These are phyloP conservation scores for Mimosa bimucronata DNA, from an alignment of 306 rosid genomes.

Conservation along the genomic window DNA sequence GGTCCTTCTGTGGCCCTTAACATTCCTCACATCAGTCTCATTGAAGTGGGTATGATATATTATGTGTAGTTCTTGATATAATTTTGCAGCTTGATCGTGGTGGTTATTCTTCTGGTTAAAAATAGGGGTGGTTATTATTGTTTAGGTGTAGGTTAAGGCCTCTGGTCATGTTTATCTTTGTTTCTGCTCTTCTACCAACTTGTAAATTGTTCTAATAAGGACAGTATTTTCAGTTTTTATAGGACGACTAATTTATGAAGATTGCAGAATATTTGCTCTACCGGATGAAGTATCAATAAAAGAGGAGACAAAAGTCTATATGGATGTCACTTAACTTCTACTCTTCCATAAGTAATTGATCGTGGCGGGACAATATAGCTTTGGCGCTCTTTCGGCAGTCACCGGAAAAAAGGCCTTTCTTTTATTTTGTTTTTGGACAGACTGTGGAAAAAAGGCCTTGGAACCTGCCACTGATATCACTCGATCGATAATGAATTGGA, in stretches of 20 bases:
- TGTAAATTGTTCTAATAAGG: conserved; percentile 32
- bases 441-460: background rate
- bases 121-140: conserved; percentile 31
- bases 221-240: background rate
- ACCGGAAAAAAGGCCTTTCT: too few relatives aligned
- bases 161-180: conserved; percentile 7
- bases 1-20: conserved; percentile 87
- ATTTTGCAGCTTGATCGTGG: conserved; percentile 25
- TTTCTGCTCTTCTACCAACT: conserved; percentile 16
- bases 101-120: conserved; percentile 16
- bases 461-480: background rate
- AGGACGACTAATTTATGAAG: conserved; percentile 1
- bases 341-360: background rate
- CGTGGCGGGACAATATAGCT: background rate
- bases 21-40: conserved; percentile 87
- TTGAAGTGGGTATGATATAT: conserved; percentile 94
- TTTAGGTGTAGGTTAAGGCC: conserved; percentile 10
- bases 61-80: conserved; percentile 57
- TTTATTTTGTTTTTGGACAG: too few relatives aligned
- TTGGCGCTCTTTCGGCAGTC: background rate
- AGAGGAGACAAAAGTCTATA: background rate
- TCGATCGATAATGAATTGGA: background rate
- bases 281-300: background rate
- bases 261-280: conserved; percentile 3
- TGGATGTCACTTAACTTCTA: background rate